Evolutionary conservation across 176 grass and related monocot species (phyloP).

Genomic region (Ananas comosus): DNA sequence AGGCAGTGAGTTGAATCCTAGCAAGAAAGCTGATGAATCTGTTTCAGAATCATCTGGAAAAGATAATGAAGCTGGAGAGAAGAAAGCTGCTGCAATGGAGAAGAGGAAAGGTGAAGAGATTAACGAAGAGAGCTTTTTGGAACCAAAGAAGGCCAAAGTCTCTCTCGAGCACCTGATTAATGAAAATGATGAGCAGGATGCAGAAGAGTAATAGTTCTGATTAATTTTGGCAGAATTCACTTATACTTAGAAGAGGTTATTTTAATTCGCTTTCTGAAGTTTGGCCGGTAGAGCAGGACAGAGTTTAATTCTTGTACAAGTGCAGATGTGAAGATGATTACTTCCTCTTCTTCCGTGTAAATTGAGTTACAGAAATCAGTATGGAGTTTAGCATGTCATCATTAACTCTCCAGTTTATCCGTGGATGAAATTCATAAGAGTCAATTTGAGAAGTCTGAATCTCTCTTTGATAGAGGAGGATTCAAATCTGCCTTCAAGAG

Average conservation of each 20-base stretch:
- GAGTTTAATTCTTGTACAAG: neutral
- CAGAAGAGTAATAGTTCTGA: conserved; percentile 15
- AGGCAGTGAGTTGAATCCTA: conserved; percentile 23
- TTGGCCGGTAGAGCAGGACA: neutral
- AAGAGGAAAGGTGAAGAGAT: conserved; percentile 53
- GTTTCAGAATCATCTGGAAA: conserved; percentile 14
- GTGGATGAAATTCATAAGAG: too few species aligned
- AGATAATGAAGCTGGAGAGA: conserved; percentile 12
- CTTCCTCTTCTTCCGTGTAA: neutral
- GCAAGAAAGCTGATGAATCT: conserved; percentile 28
- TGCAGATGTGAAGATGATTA: neutral
- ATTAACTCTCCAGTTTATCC: too few species aligned
- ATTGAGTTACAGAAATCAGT: neutral
- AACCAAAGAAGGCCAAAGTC: conserved; percentile 60
- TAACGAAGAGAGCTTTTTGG: neutral
- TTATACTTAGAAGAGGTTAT: neutral
- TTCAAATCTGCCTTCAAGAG: too few species aligned
- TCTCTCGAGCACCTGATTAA: conserved; percentile 64
- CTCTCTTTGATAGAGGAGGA: too few species aligned
- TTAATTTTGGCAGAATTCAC: too few species aligned
- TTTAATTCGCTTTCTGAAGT: neutral
- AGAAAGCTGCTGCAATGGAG: conserved; percentile 26
- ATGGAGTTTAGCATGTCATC: too few species aligned
- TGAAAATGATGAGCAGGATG: conserved; percentile 55
- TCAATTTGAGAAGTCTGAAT: too few species aligned